Conservation (phyloP, 2,329 filamentous ascomycete genomes). For the Podosphaera fusca region DNA sequence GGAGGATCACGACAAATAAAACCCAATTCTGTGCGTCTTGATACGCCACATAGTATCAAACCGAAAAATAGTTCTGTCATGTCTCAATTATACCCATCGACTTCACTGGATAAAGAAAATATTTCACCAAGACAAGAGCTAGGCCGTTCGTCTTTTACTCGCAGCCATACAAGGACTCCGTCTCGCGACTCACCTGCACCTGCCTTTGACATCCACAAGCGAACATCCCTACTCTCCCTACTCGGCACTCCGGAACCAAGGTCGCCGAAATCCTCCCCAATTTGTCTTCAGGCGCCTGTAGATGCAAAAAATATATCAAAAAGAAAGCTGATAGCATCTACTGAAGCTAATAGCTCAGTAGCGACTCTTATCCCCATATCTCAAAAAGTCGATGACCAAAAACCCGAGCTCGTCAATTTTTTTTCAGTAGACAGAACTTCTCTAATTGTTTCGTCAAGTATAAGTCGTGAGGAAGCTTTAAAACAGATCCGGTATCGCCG, state of each 20-base stretch:
- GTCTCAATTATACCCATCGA: background rate
- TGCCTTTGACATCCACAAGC: slow-evolving; percentile 23
- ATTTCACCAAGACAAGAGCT: background rate
- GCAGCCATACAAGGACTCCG: slow-evolving; percentile 30
- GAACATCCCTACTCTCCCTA: slow-evolving; percentile 36
- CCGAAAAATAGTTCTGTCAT: background rate
- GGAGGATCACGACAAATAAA: slow-evolving; percentile 2
- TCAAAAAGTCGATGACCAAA: background rate
- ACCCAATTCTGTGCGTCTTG: background rate
- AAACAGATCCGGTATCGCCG: slow-evolving; percentile 52
- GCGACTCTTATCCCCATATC: background rate
- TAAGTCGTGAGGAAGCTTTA: slow-evolving; percentile 51
- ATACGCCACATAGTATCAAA: background rate
- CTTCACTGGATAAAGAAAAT: background rate
- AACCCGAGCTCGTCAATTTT: background rate
- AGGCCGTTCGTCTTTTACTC: background rate
- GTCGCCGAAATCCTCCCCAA: background rate
- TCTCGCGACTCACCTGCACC: slow-evolving; percentile 38
- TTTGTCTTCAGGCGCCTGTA: too few species aligned
- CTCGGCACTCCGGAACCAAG: slow-evolving; percentile 26
- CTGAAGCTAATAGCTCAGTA: background rate
- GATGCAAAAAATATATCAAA: background rate
- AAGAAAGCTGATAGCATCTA: background rate
- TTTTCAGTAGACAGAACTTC: background rate
- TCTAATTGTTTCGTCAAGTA: slow-evolving; percentile 19